Evolutionary conservation across 2,329 filamentous ascomycete species (phyloP), one percentile per base, ranked within the genome.

Genomic region (Fusarium veterinarium): DNA sequence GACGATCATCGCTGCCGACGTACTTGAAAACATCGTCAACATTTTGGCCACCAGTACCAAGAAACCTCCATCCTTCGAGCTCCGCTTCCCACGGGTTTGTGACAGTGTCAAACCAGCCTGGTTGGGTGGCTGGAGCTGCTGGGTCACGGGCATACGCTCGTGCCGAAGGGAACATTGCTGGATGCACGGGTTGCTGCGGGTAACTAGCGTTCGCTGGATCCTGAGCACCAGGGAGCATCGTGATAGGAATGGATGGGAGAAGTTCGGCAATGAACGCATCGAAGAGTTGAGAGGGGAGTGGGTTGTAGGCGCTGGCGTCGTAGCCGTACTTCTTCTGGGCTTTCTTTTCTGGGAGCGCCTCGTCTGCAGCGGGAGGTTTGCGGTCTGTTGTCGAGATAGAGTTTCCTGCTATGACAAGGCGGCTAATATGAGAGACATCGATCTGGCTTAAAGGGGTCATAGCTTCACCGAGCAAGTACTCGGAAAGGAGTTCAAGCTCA

Each of bases 41-140:
- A 59, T 97, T 97, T 83, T 99, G 96, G 0, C 96, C 96, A 40
- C 93, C 93, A 0, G 93, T 96, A 16, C 93, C 95, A 48, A 98
- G 88, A 11, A 98, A 83, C 46, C 94, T 89, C 92, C 94, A 97
- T 2, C 96, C 97, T 61, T 97, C 95, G 1, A 99, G 83, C 79
- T 97, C 94, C 28, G 91, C 94, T 76, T 97, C 93, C 91, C 93
- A 97, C 0, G 96, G 96, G 78, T 99, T 99, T 8, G 96, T 98
- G 51, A 95, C 93, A 10, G 89, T 88, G 80, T 98, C 94, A 59
- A 99, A 91, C 92, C 95, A 97, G 25, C 92, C 91, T 0, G 89
- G 83, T 53, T 89, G 85, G 6, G 52, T 55, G 31, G 77, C 70
- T 4, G 80, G 79, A 25, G 78, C 74, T 8, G 81, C 79, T 0